Base-by-base conservation (phyloP, 2,329 filamentous ascomycete genomes). In the Fusarium buxicola region DNA sequence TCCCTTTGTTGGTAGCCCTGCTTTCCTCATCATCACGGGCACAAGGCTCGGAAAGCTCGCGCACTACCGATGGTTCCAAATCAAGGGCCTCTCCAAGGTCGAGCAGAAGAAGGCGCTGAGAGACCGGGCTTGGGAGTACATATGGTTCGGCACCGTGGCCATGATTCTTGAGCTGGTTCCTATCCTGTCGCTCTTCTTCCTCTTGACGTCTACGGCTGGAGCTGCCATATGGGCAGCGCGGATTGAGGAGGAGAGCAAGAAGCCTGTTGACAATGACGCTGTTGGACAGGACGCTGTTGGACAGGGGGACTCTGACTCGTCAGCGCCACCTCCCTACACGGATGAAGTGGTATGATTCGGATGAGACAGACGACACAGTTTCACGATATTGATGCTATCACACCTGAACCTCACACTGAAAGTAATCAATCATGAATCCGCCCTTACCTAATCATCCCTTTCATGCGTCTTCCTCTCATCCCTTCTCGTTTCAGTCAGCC, bases 121-220 rank as follows among this genome's bases (percentile, higher is more conserved):
- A 57, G 81, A 81, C 38, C 84, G 90, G 49, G 82, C 86, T 60
- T 91, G 92, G 86, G 91, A 95, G 57, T 98, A 97, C 74, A 89
- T 92, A 12, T 96, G 92, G 92, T 97, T 98, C 72, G 95, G 95
- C 13, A 92, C 91, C 1, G 83, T 95, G 5, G 92, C 93, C 45
- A 86, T 97, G 79, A 75, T 92, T 7, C 77, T 98, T 25, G 92
- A 97, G 77, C 84, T 98, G n/a, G 83, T 97, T 8, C 95, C 95
- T 1, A 84, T 94, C 11, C 77, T 97, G 44, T 96, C 91, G n/a
- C 96, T 99, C 83, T 88, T 98, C 73, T 97, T 98, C 75, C 82
- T 98, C 34, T 79, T 99, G 65, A 97, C 94, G 0, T 93, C 91
- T 4, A 90, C 94, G 2, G 87, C 88, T 16, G 95, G 94, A 3